These are phyloP conservation scores for Lipomyces spencermartinsiae DNA, from an alignment of 805 yeast species.

Conservation along the genomic window DNA sequence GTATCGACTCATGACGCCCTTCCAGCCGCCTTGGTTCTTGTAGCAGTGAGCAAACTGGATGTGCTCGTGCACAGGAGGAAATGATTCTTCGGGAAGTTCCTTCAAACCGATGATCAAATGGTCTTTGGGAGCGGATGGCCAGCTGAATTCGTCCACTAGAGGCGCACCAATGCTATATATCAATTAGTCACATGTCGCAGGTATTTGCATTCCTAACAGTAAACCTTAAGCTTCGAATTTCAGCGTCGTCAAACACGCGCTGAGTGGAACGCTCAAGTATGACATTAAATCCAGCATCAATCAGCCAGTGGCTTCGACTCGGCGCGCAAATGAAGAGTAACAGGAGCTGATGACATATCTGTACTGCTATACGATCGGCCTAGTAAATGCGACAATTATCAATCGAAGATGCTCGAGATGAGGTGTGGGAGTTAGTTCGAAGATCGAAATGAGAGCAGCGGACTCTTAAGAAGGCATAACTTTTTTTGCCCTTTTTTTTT, in stretches of 20 bases:
- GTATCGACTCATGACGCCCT: slow-evolving; percentile 85
- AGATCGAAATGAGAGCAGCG: neutral
- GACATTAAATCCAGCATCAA: slow-evolving; percentile 86
- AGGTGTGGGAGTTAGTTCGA: neutral
- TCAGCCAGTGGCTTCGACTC: slow-evolving; percentile 89
- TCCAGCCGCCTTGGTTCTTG: slow-evolving; percentile 97
- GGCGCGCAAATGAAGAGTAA: slow-evolving; percentile 87
- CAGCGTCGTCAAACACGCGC: slow-evolving; percentile 76
- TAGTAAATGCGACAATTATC: neutral
- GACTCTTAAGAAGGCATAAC: too few species aligned
- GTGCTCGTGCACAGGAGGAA: slow-evolving; percentile 95
- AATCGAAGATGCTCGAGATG: neutral
- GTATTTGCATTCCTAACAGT: neutral
- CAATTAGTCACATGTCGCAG: neutral
- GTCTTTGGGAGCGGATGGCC: slow-evolving; percentile 90
- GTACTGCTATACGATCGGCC: neutral
- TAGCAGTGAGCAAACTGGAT: slow-evolving; percentile 99
- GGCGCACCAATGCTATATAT: slow-evolving; percentile 73
- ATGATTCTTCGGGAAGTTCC: slow-evolving; percentile 88
- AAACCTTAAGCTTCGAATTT: slow-evolving; percentile 58
- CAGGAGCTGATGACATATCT: slow-evolving; percentile 43
- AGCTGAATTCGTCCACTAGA: slow-evolving; percentile 90
- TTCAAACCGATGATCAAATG: slow-evolving; percentile 91
- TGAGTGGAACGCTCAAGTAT: slow-evolving; percentile 87
- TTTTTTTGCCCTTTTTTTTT: neutral